Conservation (phyloP, 2,329 filamentous ascomycete genomes). For the Rugonectria rugulosa region DNA sequence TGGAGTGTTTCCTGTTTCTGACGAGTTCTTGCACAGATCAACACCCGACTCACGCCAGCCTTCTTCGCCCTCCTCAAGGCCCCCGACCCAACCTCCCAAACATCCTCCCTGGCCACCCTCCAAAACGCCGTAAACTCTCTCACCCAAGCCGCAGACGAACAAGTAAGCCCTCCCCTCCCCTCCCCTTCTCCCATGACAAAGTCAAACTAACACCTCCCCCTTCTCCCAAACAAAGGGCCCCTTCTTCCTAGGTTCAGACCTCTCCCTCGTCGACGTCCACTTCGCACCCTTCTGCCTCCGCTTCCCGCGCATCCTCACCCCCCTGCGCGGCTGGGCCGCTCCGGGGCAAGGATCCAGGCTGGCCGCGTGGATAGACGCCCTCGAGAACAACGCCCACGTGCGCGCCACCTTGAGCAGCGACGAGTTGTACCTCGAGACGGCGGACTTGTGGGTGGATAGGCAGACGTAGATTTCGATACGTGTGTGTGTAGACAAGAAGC, state of each 20-base stretch:
- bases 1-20: neutral
- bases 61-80: conserved; percentile 80
- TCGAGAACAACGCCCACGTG: conserved; percentile 70
- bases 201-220: no score
- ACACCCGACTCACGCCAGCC: conserved; percentile 75
- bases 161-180: conserved; percentile 37
- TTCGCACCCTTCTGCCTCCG: conserved; percentile 79
- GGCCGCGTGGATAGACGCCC: conserved; percentile 73
- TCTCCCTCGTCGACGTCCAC: conserved; percentile 75
- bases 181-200: neutral
- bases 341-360: conserved; percentile 70
- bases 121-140: conserved; percentile 67
- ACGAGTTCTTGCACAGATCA: conserved; percentile 60
- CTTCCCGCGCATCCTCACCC: conserved; percentile 69
- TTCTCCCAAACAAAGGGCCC: conserved; percentile 57
- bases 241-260: conserved; percentile 66
- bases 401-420: conserved; percentile 72
- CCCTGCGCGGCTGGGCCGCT: conserved; percentile 71
- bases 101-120: conserved; percentile 68
- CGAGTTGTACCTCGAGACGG: conserved; percentile 61
- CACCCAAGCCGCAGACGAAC: conserved; percentile 56
- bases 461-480: neutral
- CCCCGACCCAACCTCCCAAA: conserved; percentile 65
- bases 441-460: conserved; percentile 39
- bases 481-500: no score